Percentiles rank a stretch among this genome's conserved stretches.
phyloP scores from a whole-genome alignment of 345 rosid genomes.

The Geranium rotundifolium region DNA sequence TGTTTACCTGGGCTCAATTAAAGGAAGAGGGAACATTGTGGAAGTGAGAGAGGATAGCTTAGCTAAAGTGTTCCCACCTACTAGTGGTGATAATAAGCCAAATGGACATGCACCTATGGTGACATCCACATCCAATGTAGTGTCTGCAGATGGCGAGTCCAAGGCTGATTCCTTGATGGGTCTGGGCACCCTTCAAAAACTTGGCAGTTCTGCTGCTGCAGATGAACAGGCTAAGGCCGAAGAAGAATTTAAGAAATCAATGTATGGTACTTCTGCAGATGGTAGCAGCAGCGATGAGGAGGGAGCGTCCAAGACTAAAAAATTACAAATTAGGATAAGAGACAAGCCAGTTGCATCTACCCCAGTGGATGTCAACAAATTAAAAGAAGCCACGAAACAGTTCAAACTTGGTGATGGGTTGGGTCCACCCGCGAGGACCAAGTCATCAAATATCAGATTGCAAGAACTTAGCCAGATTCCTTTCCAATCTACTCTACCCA shows the following conservation, averaged over 20 bases:
- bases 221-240: conserved; percentile 95
- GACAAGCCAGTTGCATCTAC: conserved; percentile 68
- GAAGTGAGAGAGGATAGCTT: conserved; percentile 79
- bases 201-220: conserved; percentile 32
- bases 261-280: conserved; percentile 66
- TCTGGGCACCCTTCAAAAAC: conserved; percentile 39
- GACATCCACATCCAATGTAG: conserved; percentile 36
- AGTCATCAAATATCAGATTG: conserved; percentile 42
- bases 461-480: conserved; percentile 56
- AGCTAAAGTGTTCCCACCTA: conserved; percentile 52
- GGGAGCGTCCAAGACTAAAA: conserved; percentile 54
- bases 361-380: conserved; percentile 76
- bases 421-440: conserved; percentile 59
- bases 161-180: conserved; percentile 62
- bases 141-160: conserved; percentile 33
- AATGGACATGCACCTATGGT: conserved; percentile 35
- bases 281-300: conserved; percentile 98
- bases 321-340: conserved; percentile 78
- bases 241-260: conserved; percentile 93
- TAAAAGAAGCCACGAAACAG: conserved; percentile 85
- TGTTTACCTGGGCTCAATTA: conserved; percentile 84
- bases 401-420: conserved; percentile 83
- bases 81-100: conserved; percentile 29
- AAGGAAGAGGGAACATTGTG: conserved; percentile 85
- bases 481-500: conserved; percentile 35